Evolutionary conservation across 441 rosid genomes (phyloP).

Genomic region (Populus hybrid): DNA sequence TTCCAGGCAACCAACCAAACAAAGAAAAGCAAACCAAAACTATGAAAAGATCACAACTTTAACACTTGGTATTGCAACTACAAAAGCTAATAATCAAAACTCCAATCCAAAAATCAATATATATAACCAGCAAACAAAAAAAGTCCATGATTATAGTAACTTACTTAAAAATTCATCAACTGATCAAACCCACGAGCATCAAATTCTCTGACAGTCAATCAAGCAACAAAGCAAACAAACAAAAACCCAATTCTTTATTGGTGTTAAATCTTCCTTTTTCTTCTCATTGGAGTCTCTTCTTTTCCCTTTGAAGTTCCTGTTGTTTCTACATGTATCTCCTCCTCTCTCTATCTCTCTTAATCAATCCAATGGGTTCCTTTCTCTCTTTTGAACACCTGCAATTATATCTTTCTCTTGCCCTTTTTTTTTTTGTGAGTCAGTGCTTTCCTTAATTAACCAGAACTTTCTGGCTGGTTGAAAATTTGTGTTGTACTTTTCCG

Average conservation of each 20-base stretch:
- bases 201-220: neutral
- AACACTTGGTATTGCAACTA: constrained; percentile 4
- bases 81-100: constrained; percentile 15
- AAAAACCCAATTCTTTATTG: constrained; percentile 14
- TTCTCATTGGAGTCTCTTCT: constrained; percentile 21
- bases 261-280: constrained; percentile 26
- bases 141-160: neutral
- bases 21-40: neutral
- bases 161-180: neutral
- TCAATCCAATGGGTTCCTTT: neutral
- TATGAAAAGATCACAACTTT: constrained; percentile 11
- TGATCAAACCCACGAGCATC: constrained; percentile 18
- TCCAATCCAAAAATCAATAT: constrained; percentile 10
- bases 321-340: constrained; percentile 20
- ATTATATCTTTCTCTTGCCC: no score
- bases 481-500: neutral
- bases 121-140: neutral
- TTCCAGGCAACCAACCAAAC: constrained; percentile 28
- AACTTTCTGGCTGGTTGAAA: constrained; percentile 1
- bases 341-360: neutral
- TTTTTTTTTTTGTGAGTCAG: neutral
- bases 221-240: neutral
- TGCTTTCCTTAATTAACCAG: constrained; percentile 1
- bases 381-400: neutral
- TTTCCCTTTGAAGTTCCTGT: constrained; percentile 18